phyloP scores from a whole-genome alignment of 257 asterid genomes.

The Lavandula angustifolia region DNA sequence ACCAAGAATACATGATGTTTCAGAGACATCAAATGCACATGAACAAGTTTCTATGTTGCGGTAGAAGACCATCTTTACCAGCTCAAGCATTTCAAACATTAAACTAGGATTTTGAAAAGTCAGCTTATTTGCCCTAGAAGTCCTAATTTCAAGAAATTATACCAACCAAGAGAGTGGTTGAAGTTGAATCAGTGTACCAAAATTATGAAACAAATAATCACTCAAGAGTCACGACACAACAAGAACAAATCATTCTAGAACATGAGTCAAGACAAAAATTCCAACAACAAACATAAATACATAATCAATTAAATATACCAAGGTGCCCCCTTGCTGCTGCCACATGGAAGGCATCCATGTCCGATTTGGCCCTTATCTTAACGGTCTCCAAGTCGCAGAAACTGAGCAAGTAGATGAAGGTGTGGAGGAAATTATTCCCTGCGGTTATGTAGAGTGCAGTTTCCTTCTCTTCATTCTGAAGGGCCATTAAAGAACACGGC shows the following conservation, averaged over 20 bases:
- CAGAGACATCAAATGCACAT: background rate
- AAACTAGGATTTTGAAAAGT: background rate
- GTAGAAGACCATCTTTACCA: background rate
- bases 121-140: background rate
- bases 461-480: conserved; percentile 75
- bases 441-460: conserved; percentile 81
- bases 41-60: background rate
- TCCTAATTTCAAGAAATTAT: conserved; percentile 23
- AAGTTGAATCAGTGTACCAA: background rate
- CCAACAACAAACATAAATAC: conserved; percentile 17
- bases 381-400: conserved; percentile 69
- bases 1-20: background rate
- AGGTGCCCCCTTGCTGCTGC: conserved; percentile 84
- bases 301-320: conserved; percentile 44
- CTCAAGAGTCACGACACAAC: background rate
- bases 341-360: conserved; percentile 74
- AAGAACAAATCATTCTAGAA: background rate
- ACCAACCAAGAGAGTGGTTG: conserved; percentile 2
- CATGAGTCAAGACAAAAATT: background rate
- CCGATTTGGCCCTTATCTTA: conserved; percentile 72
- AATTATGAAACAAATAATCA: conserved; percentile 5
- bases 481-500: conserved; percentile 57
- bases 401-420: conserved; percentile 57
- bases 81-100: background rate
- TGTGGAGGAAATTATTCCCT: conserved; percentile 53